Percentiles rank a stretch among this genome's conserved stretches.
Evolutionary conservation across 345 rosid species (phyloP).

Genomic region (Iberis pinnata): DNA sequence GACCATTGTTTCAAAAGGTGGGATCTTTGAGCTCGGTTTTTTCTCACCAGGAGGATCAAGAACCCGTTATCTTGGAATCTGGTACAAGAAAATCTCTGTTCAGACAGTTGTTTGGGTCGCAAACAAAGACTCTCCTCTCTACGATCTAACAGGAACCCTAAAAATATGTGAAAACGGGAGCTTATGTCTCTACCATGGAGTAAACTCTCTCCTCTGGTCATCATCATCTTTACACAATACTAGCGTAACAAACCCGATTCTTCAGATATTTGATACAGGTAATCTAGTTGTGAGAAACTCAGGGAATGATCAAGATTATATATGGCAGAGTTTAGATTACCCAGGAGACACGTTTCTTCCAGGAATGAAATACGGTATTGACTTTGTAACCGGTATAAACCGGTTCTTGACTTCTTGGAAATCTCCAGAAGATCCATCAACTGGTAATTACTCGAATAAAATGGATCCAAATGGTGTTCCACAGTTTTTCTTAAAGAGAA

Average conservation of each 20-base stretch:
- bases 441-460: slow-evolving; percentile 54
- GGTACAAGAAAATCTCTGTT: slow-evolving; percentile 30
- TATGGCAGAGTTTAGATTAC: slow-evolving; percentile 85
- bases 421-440: slow-evolving; percentile 50
- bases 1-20: slow-evolving; percentile 25
- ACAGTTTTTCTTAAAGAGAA: slow-evolving; percentile 43
- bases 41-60: slow-evolving; percentile 31
- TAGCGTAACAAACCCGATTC: slow-evolving; percentile 28
- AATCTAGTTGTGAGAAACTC: slow-evolving; percentile 59
- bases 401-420: slow-evolving; percentile 63
- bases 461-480: slow-evolving; percentile 61
- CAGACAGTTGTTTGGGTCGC: slow-evolving; percentile 47
- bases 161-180: slow-evolving; percentile 34
- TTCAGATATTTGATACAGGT: slow-evolving; percentile 62
- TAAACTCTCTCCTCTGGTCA: slow-evolving; percentile 43
- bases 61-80: slow-evolving; percentile 29
- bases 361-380: slow-evolving; percentile 71
- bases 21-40: slow-evolving; percentile 28
- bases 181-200: slow-evolving; percentile 32
- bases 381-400: slow-evolving; percentile 40
- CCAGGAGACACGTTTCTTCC: slow-evolving; percentile 78
- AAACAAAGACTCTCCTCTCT: slow-evolving; percentile 64
- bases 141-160: slow-evolving; percentile 48
- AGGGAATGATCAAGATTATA: slow-evolving; percentile 22
- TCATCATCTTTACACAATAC: slow-evolving; percentile 25